Conservation (phyloP, 2,329 filamentous ascomycete species). For the Septoria linicola region DNA sequence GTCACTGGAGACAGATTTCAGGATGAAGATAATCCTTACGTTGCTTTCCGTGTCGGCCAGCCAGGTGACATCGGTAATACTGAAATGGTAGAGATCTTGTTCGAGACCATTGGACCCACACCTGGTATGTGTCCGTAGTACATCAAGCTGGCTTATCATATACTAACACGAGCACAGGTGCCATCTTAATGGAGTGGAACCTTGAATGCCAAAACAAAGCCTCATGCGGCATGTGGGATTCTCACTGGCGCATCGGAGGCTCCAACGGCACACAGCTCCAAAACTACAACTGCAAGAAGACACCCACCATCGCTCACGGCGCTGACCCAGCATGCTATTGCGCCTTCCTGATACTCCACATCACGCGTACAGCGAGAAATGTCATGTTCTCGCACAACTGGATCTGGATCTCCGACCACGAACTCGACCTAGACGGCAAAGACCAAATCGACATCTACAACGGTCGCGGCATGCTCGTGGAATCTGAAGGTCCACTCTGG, state of each 20-base stretch:
- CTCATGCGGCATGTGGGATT: slow-evolving; percentile 81
- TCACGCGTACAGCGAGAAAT: slow-evolving; percentile 57
- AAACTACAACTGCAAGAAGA: slow-evolving; percentile 74
- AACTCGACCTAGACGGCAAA: slow-evolving; percentile 72
- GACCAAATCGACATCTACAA: slow-evolving; percentile 81
- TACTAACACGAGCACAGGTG: slow-evolving; percentile 50
- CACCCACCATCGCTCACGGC: slow-evolving; percentile 53
- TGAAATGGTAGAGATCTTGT: slow-evolving; percentile 82
- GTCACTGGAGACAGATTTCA: slow-evolving; percentile 71
- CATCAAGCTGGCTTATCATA: background rate
- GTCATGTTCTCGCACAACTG: slow-evolving; percentile 82
- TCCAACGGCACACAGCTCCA: slow-evolving; percentile 61
- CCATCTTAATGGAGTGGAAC: slow-evolving; percentile 89
- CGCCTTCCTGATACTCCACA: slow-evolving; percentile 57
- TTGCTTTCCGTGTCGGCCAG: slow-evolving; percentile 78
- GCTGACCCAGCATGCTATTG: slow-evolving; percentile 63
- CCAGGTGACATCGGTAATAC: slow-evolving; percentile 73
- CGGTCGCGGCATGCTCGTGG: slow-evolving; percentile 76
- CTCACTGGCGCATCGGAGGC: slow-evolving; percentile 74
- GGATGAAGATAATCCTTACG: slow-evolving; percentile 70
- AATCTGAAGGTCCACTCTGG: slow-evolving; percentile 50
- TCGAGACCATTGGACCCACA: slow-evolving; percentile 77
- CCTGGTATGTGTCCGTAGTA: slow-evolving; percentile 44
- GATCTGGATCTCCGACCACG: slow-evolving; percentile 91
- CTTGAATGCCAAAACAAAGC: slow-evolving; percentile 65